Evolutionary conservation across 2,329 filamentous ascomycete genomes (phyloP).

Genomic region (Aureobasidium vineae): DNA sequence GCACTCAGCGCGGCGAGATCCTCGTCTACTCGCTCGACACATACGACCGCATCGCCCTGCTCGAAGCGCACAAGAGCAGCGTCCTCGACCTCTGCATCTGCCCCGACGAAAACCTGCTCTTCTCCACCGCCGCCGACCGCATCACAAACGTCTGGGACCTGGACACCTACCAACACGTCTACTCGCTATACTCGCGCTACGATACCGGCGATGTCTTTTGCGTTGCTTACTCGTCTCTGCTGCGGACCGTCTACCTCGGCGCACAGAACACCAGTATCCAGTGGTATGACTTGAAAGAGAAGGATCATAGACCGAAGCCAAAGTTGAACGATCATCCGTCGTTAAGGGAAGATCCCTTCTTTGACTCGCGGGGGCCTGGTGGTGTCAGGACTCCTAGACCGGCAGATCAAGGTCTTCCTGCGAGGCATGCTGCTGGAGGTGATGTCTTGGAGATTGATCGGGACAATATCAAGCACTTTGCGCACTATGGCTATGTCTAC

Average conservation of each 20-base stretch:
- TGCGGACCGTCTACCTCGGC: constrained; percentile 84
- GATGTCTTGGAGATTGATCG: constrained; percentile 76
- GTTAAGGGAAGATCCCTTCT: constrained; percentile 80
- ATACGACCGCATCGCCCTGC: constrained; percentile 72
- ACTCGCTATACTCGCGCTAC: constrained; percentile 89
- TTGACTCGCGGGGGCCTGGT: constrained; percentile 84
- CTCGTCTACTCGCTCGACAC: constrained; percentile 85
- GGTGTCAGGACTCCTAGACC: constrained; percentile 75
- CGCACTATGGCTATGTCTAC: constrained; percentile 93
- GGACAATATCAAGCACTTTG: constrained; percentile 79
- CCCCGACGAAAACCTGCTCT: constrained; percentile 69
- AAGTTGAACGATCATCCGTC: constrained; percentile 70
- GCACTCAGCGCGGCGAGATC: constrained; percentile 91
- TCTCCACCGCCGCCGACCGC: constrained; percentile 91
- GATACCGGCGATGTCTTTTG: constrained; percentile 96
- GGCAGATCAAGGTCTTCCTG: constrained; percentile 53
- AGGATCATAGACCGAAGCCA: constrained; percentile 57
- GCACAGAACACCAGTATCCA: constrained; percentile 94
- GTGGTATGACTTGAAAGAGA: constrained; percentile 76
- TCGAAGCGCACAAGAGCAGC: constrained; percentile 88
- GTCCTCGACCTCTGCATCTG: constrained; percentile 83
- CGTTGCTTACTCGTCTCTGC: constrained; percentile 76
- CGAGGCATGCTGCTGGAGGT: constrained; percentile 55
- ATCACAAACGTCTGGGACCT: constrained; percentile 94
- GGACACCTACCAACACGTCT: constrained; percentile 69